Evolutionary conservation across 768 basidiomycete species (phyloP).

Genomic region (Cystofilobasidium capitatum): DNA sequence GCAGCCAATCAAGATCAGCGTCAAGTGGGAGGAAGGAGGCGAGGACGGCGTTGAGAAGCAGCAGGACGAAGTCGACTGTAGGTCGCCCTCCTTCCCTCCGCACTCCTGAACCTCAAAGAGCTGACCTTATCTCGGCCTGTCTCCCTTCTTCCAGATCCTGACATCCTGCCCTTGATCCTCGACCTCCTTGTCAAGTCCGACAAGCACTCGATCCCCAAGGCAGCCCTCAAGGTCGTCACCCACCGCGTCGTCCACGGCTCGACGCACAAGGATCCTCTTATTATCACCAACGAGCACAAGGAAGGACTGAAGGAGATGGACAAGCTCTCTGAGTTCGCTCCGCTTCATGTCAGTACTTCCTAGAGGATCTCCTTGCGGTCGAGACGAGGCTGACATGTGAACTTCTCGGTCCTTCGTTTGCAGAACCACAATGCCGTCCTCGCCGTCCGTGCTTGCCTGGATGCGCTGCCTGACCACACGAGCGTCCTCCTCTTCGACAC

Average conservation of each 20-base stretch:
- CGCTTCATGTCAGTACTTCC: slow-evolving; percentile 49
- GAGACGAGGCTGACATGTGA: background rate
- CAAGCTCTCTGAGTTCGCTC: slow-evolving; percentile 55
- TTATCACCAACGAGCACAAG: slow-evolving; percentile 58
- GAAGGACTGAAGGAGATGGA: slow-evolving; percentile 65
- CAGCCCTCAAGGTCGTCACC: slow-evolving; percentile 40
- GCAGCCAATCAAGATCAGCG: slow-evolving; percentile 45
- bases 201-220: slow-evolving; percentile 29
- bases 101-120: background rate
- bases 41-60: background rate
- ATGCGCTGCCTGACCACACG: slow-evolving; percentile 52
- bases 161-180: slow-evolving; percentile 14
- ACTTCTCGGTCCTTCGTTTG: slow-evolving; percentile 50
- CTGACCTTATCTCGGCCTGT: background rate
- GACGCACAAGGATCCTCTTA: slow-evolving; percentile 58
- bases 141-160: slow-evolving; percentile 1
- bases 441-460: slow-evolving; percentile 48
- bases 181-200: slow-evolving; percentile 1
- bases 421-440: slow-evolving; percentile 44
- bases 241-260: slow-evolving; percentile 67
- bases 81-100: background rate
- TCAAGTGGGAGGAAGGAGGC: slow-evolving; percentile 37
- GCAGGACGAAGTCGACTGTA: slow-evolving; percentile 22
- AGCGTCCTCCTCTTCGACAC: slow-evolving; percentile 85
- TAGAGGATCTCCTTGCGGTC: background rate